phyloP scores from a whole-genome alignment of 306 rosid genomes.

The Abrus pulchellus region DNA sequence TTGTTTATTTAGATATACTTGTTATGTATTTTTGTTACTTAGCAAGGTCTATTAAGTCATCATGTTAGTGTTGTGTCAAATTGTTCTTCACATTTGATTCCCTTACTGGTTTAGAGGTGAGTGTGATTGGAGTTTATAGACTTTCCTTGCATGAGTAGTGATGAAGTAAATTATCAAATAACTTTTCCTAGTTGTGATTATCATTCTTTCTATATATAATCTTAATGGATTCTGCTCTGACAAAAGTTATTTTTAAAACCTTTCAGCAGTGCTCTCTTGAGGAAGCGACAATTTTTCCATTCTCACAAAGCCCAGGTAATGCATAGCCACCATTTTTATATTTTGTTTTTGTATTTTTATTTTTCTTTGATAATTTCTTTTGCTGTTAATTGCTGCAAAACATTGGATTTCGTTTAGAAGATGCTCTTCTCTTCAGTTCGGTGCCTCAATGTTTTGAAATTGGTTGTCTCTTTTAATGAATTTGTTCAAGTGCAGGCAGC shows the following conservation, averaged over 20 bases:
- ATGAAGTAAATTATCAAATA: neutral
- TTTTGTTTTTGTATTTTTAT: constrained; percentile 22
- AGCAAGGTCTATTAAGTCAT: neutral
- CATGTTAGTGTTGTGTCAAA: neutral
- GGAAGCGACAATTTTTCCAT: constrained; percentile 86
- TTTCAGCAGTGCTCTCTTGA: constrained; percentile 73
- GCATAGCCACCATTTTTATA: constrained; percentile 28
- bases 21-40: constrained; percentile 2
- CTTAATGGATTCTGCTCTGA: constrained; percentile 24
- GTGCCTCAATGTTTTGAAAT: neutral
- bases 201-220: neutral
- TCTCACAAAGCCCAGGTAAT: constrained; percentile 92
- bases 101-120: neutral
- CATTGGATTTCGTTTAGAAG: constrained; percentile 9
- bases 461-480: neutral
- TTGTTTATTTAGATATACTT: constrained; percentile 23
- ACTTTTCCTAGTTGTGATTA: constrained; percentile 10
- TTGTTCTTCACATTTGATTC: constrained; percentile 2
- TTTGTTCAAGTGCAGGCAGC: neutral
- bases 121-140: neutral
- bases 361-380: neutral
- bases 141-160: neutral
- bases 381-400: constrained; percentile 15
- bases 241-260: constrained; percentile 26
- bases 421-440: constrained; percentile 1